phyloP scores from a whole-genome alignment of 2,329 filamentous ascomycete species.

The Fusarium sp. region DNA sequence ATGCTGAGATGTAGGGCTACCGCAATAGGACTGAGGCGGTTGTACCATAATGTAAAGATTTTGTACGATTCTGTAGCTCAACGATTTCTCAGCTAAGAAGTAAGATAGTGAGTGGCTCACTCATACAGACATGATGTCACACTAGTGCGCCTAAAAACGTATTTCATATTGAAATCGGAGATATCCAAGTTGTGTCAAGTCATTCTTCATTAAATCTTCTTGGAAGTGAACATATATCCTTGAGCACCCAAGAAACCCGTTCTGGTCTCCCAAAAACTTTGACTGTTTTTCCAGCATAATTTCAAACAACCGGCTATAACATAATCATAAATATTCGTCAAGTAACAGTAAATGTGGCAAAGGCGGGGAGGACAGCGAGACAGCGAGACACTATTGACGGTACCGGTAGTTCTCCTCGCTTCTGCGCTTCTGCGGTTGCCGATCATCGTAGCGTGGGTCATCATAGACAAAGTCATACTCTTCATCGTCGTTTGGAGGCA shows the following conservation, averaged over 20 bases:
- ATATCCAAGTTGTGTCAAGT: slow-evolving; percentile 18
- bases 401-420: slow-evolving; percentile 48
- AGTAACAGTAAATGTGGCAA: background rate
- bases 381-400: slow-evolving; percentile 30
- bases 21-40: background rate
- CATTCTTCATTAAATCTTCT: slow-evolving; percentile 36
- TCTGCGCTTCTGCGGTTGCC: slow-evolving; percentile 41
- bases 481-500: slow-evolving; percentile 42
- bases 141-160: slow-evolving; percentile 1
- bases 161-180: background rate
- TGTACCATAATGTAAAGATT: background rate
- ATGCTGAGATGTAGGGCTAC: background rate
- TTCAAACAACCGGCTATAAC: slow-evolving; percentile 9
- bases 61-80: background rate
- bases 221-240: slow-evolving; percentile 10
- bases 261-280: slow-evolving; percentile 3
- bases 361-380: too few relatives aligned
- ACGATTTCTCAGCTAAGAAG: too few relatives aligned
- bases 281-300: slow-evolving; percentile 1
- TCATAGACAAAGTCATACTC: slow-evolving; percentile 52
- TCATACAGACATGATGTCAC: background rate
- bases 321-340: slow-evolving; percentile 32
- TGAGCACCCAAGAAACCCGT: background rate
- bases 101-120: background rate
- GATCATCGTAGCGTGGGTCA: slow-evolving; percentile 49